Evolutionary conservation across 208 protist genomes (phyloP), one percentile per base, ranked within the genome.

Genomic region (Crithidia fasciculata): DNA sequence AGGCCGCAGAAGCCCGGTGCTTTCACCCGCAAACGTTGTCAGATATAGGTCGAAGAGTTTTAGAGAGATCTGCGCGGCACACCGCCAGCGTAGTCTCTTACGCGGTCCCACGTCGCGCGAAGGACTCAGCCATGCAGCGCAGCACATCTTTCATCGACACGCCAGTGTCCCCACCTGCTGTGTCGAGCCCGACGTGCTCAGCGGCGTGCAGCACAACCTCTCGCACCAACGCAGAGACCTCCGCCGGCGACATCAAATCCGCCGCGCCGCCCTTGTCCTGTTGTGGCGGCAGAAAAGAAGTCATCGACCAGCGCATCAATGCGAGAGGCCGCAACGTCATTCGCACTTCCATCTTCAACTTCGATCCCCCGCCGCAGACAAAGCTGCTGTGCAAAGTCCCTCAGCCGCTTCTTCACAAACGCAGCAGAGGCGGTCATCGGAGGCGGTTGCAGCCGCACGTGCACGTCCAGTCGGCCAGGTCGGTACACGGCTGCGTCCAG

Each of bases 401-500:
- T n/a, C n/a, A 85, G 59, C 9, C 57, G 69, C 39, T 15, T 13
- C 28, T 69, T 65, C 76, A 88, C 53, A 37, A 72, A 64, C 7
- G 47, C 67, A 4, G 56, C 69, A 3, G 71, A 67, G 43, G 43
- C 65, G 4, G 9, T 37, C 15, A 39, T 10, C 3, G 67, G 61
- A 0, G 92, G 85, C 8, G 50, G 50, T 2, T 52, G 53, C 2
- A 97, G 82, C 8, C 69, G 60, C 18, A 97, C 72, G 77, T 96
- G 92, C 18, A 96, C 71, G 74, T 98, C 95, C 2, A 98, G 85
- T 0, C 94, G 83, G 6, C 95, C 95, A 13, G 91, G 90, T 9
- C 95, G 90, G 64, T 82, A 80, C 56, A 96, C 88, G 7, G 95
- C 95, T 2, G 92, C 79, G 70, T 98, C 95, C 28, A 98, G 82